These are phyloP conservation scores for Ceratorhiza oryzae-sativae DNA, from an alignment of 1,284 basidiomycete species.

Conservation along the genomic window DNA sequence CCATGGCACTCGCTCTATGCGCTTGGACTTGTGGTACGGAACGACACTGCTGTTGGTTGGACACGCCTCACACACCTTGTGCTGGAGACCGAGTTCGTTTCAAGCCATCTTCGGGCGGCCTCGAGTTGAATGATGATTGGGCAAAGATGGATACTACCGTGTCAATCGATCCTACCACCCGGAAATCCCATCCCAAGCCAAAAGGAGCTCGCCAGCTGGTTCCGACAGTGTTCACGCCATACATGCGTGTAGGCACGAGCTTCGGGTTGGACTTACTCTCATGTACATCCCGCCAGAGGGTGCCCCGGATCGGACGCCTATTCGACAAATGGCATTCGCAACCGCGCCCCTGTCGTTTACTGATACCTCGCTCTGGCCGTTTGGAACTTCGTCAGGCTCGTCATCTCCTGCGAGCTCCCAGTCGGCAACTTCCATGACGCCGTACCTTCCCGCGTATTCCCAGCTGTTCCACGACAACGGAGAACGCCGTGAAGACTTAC, in stretches of 20 bases:
- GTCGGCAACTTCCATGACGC: constrained; percentile 36
- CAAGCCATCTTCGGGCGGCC: constrained; percentile 42
- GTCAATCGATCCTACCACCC: constrained; percentile 53
- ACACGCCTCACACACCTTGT: constrained; percentile 41
- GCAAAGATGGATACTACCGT: constrained; percentile 65
- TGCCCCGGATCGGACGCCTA: constrained; percentile 48
- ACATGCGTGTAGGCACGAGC: constrained; percentile 59
- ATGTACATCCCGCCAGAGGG: constrained; percentile 58
- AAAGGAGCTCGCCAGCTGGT: constrained; percentile 27
- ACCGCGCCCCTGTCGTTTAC: constrained; percentile 34
- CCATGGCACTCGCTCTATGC: constrained; percentile 62
- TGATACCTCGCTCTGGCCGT: constrained; percentile 40
- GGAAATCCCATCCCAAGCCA: constrained; percentile 24
- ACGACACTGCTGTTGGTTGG: constrained; percentile 38
- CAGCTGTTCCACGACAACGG: constrained; percentile 76
- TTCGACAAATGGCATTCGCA: constrained; percentile 47
- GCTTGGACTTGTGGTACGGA: constrained; percentile 55
- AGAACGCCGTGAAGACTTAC: constrained; percentile 68
- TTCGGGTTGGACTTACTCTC: constrained; percentile 61
- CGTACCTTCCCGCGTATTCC: constrained; percentile 71
- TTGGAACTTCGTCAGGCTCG: constrained; percentile 38
- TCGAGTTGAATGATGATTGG: constrained; percentile 56
- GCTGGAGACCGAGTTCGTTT: constrained; percentile 41
- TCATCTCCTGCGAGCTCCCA: constrained; percentile 20
- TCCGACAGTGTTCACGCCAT: constrained; percentile 24